Evolutionary conservation across 2,329 filamentous ascomycete species (phyloP), one percentile per base, ranked within the genome.

Genomic region (Fusarium heterosporum): DNA sequence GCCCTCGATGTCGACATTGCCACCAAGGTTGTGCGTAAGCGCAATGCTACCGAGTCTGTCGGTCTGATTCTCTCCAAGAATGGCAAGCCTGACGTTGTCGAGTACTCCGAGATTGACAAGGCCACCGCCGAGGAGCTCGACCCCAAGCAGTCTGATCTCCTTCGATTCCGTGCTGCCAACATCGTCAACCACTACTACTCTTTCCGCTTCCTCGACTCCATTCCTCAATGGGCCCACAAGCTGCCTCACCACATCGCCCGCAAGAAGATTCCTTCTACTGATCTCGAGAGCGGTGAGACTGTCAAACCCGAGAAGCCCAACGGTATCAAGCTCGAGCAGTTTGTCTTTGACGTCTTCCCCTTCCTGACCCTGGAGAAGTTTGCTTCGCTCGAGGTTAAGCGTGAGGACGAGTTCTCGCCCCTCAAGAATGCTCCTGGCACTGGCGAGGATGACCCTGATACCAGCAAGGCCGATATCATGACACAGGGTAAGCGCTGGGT

Each of bases 171-270:
- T 65, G 95, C 96, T 58, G 96, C 95, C 75, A 99, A 99, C 84
- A 99, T 99, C 73, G 96, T 99, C 82, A 99, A 99, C 85, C 96
- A 99, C 86, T 99, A 98, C 87, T 99, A 99, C 84, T 97, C 93
- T 45, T 95, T 94, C 84, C 83, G 87, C 71, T 98, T 97, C 86
- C 87, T 99, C 47, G 91, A 97, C 79, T 90, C 88, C 67, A 97
- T 97, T 72, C 93, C 96, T 58, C 82, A 89, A 72, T 97, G 93
- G 92, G 89, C 88, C 17, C 86, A 93, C 81, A 89, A 90, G 78
- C 87, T 99, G 51, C 95, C 95, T 16, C 96, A 98, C 79, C 96
- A 99, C 84, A 90, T 99, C 66, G 96, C 96, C 42, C 89, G 91
- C 79, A 99, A 99, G 91, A 99, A 99, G 91, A 99, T 99, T 66